A percentile compares a stretch with the other conserved stretches of the same genome.
Conservation (phyloP, 1,284 basidiomycete genomes). For the Austroboletus novae-zelandiae region DNA sequence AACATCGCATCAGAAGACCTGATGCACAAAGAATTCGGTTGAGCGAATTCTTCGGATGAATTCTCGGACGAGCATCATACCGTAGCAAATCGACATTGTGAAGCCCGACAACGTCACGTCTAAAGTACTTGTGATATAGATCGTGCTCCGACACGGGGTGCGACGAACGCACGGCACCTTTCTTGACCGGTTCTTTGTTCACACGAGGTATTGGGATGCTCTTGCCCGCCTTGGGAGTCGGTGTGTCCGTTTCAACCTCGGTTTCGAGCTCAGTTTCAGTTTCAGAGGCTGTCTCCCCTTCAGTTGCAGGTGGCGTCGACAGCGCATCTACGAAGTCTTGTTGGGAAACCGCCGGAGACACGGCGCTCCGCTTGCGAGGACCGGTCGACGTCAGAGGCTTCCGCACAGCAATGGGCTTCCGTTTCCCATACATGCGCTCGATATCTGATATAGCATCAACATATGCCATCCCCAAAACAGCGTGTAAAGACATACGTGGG, state of each 20-base stretch:
- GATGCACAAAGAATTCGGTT: constrained; percentile 18
- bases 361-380: constrained; percentile 9
- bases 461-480: background rate
- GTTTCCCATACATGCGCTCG: constrained; percentile 86
- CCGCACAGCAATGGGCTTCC: constrained; percentile 82
- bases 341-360: constrained; percentile 1
- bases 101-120: constrained; percentile 82
- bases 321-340: constrained; percentile 14
- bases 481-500: constrained; percentile 65
- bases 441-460: constrained; percentile 64
- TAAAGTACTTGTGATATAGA: constrained; percentile 87
- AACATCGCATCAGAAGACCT: constrained; percentile 71
- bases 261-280: constrained; percentile 65
- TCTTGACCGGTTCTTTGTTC: constrained; percentile 8
- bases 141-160: constrained; percentile 75
- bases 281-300: constrained; percentile 70
- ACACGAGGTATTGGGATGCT: background rate
- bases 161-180: constrained; percentile 10
- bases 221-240: constrained; percentile 12
- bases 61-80: constrained; percentile 40
- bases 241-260: constrained; percentile 57
- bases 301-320: constrained; percentile 66
- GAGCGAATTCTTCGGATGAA: constrained; percentile 17
- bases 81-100: constrained; percentile 83
- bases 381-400: constrained; percentile 51